Evolutionary conservation across 2,329 filamentous ascomycete genomes (phyloP), one percentile per base, ranked within the genome.

Genomic region (Helotiales sp.): DNA sequence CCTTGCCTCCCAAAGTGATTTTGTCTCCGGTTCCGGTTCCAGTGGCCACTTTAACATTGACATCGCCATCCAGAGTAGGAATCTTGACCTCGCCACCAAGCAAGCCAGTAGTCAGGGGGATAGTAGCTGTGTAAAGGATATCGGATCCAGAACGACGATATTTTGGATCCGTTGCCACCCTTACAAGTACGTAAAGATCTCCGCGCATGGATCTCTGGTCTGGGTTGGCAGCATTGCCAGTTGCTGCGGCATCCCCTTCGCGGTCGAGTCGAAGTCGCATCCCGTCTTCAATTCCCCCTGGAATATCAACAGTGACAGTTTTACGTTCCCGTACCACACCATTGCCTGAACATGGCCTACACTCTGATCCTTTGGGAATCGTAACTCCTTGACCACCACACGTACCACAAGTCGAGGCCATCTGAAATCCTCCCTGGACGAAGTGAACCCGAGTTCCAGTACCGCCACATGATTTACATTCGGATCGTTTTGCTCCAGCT

Each of bases 381-480:
- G 86, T 85, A 61, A 89, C 83, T 57, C 96, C 96, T 52, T 87
- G 89, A 2, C 96, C 96, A 61, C 89, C 89, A 78, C 96, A 99
- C 40, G 88, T 82, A 22, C 87, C 85, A 79, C 96, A 99, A 1
- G 93, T 96, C 69, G 92, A 93, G 4, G 92, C 93, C 90, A 99
- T 95, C 82, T 98, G 95, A 82, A 99, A 98, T 26, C 93, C 94
- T 63, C 93, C 93, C 74, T 93, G 89, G 86, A 97, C 91, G 76
- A 93, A 91, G 79, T 97, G 93, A 58, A 98, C 90, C 65, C 92
- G 86, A 43, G 91, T 92, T 60, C 96, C 96, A 1, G 93, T 93
- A 17, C 96, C 96, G 69, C 91, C 90, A 78, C 96, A 99, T 62
- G 86, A 83, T 77, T 89, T 89, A 80, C 96, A 99, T 69, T 89